phyloP scores from a whole-genome alignment of 2,329 filamentous ascomycete species.

The Calonectria hongkongensis region DNA sequence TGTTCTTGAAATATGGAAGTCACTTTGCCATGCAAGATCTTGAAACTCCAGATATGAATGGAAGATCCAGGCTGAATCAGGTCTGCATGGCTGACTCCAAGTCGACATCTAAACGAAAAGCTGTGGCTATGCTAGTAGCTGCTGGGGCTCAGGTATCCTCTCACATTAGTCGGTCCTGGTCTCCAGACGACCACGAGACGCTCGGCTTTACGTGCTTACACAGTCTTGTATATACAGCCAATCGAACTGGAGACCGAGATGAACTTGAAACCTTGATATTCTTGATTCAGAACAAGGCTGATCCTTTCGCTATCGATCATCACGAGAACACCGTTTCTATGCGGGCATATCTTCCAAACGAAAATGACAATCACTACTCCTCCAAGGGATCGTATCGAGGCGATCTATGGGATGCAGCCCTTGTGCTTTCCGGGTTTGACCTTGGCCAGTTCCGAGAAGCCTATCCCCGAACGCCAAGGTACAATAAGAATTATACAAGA shows the following conservation, averaged over 20 bases:
- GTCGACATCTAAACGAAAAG: neutral
- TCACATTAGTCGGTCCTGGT: constrained; percentile 1
- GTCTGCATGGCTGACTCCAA: constrained; percentile 1
- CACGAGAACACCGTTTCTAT: neutral
- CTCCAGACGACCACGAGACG: constrained; percentile 7
- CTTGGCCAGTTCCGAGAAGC: neutral
- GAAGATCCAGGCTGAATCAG: constrained; percentile 1
- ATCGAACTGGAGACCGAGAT: neutral
- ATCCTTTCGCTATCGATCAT: neutral
- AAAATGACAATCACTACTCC: constrained; percentile 4
- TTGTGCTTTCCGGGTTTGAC: constrained; percentile 35
- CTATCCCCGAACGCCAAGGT: constrained; percentile 33
- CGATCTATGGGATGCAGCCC: constrained; percentile 43
- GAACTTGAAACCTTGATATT: constrained; percentile 4
- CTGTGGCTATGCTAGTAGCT: neutral
- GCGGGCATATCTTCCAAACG: constrained; percentile 4
- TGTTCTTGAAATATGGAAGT: neutral
- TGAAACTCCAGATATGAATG: constrained; percentile 4
- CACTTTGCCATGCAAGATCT: constrained; percentile 14
- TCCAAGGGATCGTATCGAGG: constrained; percentile 34
- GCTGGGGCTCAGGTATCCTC: neutral
- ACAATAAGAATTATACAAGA: constrained; percentile 34
- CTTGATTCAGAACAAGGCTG: neutral
- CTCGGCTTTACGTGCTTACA: constrained; percentile 1
- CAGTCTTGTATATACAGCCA: neutral